A percentile compares a stretch with the other conserved stretches of the same genome.
Conservation (phyloP, 345 rosid species). For the Populus pruinosa region DNA sequence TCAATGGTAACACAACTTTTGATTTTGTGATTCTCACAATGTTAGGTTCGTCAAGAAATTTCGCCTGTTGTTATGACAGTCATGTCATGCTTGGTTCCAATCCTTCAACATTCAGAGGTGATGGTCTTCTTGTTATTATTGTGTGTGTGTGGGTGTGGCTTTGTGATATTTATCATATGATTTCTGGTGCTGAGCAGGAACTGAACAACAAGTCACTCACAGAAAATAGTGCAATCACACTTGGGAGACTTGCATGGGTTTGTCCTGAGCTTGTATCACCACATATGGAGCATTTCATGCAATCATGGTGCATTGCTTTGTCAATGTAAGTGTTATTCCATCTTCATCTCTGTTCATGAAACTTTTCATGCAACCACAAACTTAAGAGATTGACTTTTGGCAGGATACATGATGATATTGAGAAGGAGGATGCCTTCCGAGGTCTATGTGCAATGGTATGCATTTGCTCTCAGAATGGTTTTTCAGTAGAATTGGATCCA, state of each 20-base stretch:
- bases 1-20: not conserved
- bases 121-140: conserved; percentile 1
- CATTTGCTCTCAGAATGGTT: conserved; percentile 2
- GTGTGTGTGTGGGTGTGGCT: not conserved
- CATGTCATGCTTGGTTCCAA: conserved; percentile 61
- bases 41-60: conserved; percentile 87
- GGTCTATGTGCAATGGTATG: conserved; percentile 96
- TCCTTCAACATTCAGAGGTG: conserved; percentile 85
- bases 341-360: not conserved
- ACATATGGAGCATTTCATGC: conserved; percentile 98
- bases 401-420: conserved; percentile 96
- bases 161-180: not conserved
- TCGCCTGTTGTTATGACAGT: conserved; percentile 77
- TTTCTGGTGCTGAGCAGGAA: conserved; percentile 47
- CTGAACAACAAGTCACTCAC: conserved; percentile 80
- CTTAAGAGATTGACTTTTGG: conserved; percentile 9
- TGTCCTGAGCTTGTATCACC: conserved; percentile 97
- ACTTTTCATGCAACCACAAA: not conserved
- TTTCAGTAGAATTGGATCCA: not conserved
- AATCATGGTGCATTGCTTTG: conserved; percentile 90
- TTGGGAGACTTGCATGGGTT: conserved; percentile 97
- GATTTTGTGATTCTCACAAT: not conserved
- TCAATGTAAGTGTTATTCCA: conserved; percentile 55
- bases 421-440: conserved; percentile 96
- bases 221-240: conserved; percentile 96